Percentiles rank a stretch among this genome's conserved stretches.
phyloP scores from a whole-genome alignment of 1,284 basidiomycete genomes.

The Porogramme epimiltina region DNA sequence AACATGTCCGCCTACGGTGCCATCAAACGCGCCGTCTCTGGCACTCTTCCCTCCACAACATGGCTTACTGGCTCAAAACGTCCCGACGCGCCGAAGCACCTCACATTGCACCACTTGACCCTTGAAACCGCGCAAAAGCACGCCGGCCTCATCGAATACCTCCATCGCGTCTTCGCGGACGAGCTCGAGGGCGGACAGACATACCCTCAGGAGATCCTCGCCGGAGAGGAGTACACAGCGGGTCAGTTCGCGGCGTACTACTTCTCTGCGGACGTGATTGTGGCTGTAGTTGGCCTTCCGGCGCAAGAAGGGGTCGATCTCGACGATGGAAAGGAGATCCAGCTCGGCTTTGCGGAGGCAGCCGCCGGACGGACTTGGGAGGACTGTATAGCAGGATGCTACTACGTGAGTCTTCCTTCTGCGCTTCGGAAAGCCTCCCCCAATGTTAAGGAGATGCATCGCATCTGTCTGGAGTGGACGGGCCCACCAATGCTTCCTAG shows the following conservation, averaged over 20 bases:
- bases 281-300: slow-evolving; percentile 55
- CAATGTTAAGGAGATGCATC: no score
- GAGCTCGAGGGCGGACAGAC: slow-evolving; percentile 79
- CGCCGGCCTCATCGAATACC: slow-evolving; percentile 58
- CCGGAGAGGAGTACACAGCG: slow-evolving; percentile 46
- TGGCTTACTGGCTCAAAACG: slow-evolving; percentile 26
- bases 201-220: slow-evolving; percentile 74
- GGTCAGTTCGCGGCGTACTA: slow-evolving; percentile 73
- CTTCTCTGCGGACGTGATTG: slow-evolving; percentile 74
- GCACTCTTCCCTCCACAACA: slow-evolving; percentile 27
- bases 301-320: slow-evolving; percentile 20
- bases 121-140: slow-evolving; percentile 44
- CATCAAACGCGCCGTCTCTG: slow-evolving; percentile 16
- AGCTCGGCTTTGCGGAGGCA: slow-evolving; percentile 45
- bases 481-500: no score
- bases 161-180: slow-evolving; percentile 67
- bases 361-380: slow-evolving; percentile 60
- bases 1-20: slow-evolving; percentile 37
- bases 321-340: slow-evolving; percentile 33
- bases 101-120: slow-evolving; percentile 69
- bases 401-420: slow-evolving; percentile 63
- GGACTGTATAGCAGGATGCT: slow-evolving; percentile 76
- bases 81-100: slow-evolving; percentile 10
- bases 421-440: no score
- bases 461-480: no score